Evolutionary conservation across 441 rosid species (phyloP).

Genomic region (Raphanus hybrid): DNA sequence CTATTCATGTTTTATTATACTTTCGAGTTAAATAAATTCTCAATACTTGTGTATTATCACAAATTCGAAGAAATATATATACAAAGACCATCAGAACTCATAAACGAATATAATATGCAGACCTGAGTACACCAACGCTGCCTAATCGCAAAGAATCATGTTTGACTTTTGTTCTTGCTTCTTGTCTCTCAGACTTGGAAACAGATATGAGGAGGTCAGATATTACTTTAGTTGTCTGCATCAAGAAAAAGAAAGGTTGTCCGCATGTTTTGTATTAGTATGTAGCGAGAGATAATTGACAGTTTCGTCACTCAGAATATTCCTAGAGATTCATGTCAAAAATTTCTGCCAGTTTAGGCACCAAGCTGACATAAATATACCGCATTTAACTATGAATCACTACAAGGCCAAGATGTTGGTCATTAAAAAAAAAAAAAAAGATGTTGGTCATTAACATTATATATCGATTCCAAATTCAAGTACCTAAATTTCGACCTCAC

Average conservation of each 20-base stretch:
- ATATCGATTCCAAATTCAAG: slow-evolving; percentile 10
- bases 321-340: slow-evolving; percentile 3
- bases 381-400: slow-evolving; percentile 1
- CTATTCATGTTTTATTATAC: slow-evolving; percentile 4
- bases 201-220: slow-evolving; percentile 96
- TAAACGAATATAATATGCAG: slow-evolving; percentile 19
- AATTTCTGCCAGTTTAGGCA: too few relatives aligned
- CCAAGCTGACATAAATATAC: neutral
- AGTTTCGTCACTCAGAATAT: slow-evolving; percentile 13
- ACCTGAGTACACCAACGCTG: slow-evolving; percentile 97
- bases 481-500: slow-evolving; percentile 2
- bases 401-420: neutral
- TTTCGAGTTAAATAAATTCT: slow-evolving; percentile 2
- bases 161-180: slow-evolving; percentile 94
- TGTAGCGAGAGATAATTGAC: neutral
- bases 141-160: slow-evolving; percentile 98
- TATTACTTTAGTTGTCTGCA: slow-evolving; percentile 89
- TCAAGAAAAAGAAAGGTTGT: slow-evolving; percentile 29
- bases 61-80: slow-evolving; percentile 16
- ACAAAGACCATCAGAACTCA: slow-evolving; percentile 10
- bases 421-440: neutral
- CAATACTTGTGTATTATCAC: slow-evolving; percentile 20
- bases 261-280: slow-evolving; percentile 20
- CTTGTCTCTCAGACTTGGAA: slow-evolving; percentile 97
- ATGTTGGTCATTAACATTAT: neutral